phyloP scores from a whole-genome alignment of 768 basidiomycete genomes.

The Calocybe gangraenosa region DNA sequence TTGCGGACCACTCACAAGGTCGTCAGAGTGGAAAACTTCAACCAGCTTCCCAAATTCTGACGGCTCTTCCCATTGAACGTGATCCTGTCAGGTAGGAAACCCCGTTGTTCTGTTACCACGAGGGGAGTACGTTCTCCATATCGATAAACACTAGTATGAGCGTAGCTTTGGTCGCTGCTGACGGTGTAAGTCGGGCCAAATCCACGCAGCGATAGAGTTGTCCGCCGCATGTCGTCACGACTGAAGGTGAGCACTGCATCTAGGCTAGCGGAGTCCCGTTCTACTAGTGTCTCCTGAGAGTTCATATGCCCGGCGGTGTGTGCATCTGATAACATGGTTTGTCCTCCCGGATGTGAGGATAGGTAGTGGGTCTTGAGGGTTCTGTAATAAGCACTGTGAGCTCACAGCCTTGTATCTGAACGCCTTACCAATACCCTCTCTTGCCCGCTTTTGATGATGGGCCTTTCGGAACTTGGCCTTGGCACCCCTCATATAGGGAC shows the following conservation, averaged over 20 bases:
- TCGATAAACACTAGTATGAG: constrained; percentile 13
- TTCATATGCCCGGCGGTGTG: constrained; percentile 9
- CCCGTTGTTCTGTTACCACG: constrained; percentile 15
- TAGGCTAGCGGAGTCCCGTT: constrained; percentile 7
- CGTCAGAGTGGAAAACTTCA: constrained; percentile 17
- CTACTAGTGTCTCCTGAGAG: constrained; percentile 17
- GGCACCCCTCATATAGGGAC: no score
- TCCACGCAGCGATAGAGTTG: constrained; percentile 16
- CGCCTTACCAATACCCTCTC: no score
- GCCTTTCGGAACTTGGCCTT: no score
- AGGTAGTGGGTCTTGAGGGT: no score
- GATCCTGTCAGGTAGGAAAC: constrained; percentile 20
- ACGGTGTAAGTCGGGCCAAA: constrained; percentile 15
- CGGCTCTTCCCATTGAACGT: constrained; percentile 17
- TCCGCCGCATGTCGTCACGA: constrained; percentile 16
- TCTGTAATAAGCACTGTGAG: no score
- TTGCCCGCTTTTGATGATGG: no score
- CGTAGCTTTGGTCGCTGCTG: constrained; percentile 12
- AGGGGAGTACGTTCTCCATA: constrained; percentile 16
- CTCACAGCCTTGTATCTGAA: no score
- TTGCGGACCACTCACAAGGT: constrained; percentile 17
- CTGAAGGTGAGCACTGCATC: constrained; percentile 14
- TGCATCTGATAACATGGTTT: no score
- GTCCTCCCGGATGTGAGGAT: no score
- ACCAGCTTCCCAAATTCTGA: constrained; percentile 18